Conservation (phyloP, 2,329 filamentous ascomycete species). For the Penicillium hordei region DNA sequence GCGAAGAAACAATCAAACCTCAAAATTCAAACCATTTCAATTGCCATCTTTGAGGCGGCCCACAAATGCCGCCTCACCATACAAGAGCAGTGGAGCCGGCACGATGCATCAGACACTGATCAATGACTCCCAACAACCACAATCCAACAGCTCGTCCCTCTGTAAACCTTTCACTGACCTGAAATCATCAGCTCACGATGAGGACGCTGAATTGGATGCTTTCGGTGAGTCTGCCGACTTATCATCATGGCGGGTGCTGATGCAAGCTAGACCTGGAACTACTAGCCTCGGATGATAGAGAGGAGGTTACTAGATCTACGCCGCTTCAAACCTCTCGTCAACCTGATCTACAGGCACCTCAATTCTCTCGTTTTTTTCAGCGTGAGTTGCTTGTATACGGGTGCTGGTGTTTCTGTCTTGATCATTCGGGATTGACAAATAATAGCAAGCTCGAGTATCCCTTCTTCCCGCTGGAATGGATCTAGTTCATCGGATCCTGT, state of each 20-base stretch:
- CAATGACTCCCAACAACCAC: slow-evolving; percentile 22
- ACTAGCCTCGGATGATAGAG: slow-evolving; percentile 32
- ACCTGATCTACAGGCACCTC: slow-evolving; percentile 3
- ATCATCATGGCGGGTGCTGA: neutral
- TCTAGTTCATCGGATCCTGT: slow-evolving; percentile 32
- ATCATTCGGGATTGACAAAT: neutral
- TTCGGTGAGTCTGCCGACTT: slow-evolving; percentile 45
- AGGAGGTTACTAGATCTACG: slow-evolving; percentile 5
- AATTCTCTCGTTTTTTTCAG: slow-evolving; percentile 32
- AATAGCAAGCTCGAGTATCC: slow-evolving; percentile 21
- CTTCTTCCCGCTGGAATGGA: slow-evolving; percentile 22
- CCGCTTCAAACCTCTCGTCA: neutral
- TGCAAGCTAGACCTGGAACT: slow-evolving; percentile 37
- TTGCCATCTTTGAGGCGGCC: slow-evolving; percentile 15
- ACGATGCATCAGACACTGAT: slow-evolving; percentile 23
- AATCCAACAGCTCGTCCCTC: slow-evolving; percentile 2
- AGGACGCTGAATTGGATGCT: slow-evolving; percentile 45
- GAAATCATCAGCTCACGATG: slow-evolving; percentile 11
- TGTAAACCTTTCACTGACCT: neutral
- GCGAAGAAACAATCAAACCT: slow-evolving; percentile 13
- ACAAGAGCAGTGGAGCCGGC: slow-evolving; percentile 12
- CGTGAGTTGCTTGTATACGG: slow-evolving; percentile 22
- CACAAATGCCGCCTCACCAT: slow-evolving; percentile 8
- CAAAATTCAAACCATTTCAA: slow-evolving; percentile 10
- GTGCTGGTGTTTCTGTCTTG: neutral